Evolutionary conservation across 2,329 filamentous ascomycete species (phyloP).

Genomic region (Magnaporthiopsis rhizophila): DNA sequence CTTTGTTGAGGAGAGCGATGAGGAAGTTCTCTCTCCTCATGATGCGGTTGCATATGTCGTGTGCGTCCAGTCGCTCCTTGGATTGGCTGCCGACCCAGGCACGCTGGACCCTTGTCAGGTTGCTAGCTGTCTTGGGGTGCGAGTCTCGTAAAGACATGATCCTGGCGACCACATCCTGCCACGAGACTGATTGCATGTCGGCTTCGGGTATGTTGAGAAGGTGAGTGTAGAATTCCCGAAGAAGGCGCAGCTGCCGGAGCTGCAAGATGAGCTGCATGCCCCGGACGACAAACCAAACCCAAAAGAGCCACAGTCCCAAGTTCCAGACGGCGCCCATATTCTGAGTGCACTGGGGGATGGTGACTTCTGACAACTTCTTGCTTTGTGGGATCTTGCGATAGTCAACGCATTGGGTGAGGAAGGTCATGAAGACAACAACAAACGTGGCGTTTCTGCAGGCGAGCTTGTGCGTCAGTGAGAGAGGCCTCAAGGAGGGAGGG

Average conservation of each 20-base stretch:
- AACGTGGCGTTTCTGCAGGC: conserved; percentile 64
- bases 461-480: conserved; percentile 11
- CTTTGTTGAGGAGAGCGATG: conserved; percentile 96
- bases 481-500: not conserved
- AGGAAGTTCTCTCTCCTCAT: conserved; percentile 98
- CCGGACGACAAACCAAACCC: conserved; percentile 79
- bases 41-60: conserved; percentile 91
- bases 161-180: conserved; percentile 82
- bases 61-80: conserved; percentile 88
- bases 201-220: conserved; percentile 72
- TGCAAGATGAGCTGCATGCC: conserved; percentile 67
- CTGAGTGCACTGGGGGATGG: conserved; percentile 66
- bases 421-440: conserved; percentile 73
- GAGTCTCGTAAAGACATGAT: conserved; percentile 78
- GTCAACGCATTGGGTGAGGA: conserved; percentile 79
- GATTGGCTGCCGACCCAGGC: conserved; percentile 72
- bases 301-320: conserved; percentile 73
- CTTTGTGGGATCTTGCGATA: conserved; percentile 67
- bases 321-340: conserved; percentile 71
- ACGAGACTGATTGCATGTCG: conserved; percentile 90
- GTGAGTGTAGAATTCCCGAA: conserved; percentile 80
- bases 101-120: conserved; percentile 42
- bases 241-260: conserved; percentile 61
- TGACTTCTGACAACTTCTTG: conserved; percentile 41
- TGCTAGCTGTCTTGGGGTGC: conserved; percentile 69